Evolutionary conservation across 306 rosid genomes (phyloP).

Genomic region (Corylus americana): DNA sequence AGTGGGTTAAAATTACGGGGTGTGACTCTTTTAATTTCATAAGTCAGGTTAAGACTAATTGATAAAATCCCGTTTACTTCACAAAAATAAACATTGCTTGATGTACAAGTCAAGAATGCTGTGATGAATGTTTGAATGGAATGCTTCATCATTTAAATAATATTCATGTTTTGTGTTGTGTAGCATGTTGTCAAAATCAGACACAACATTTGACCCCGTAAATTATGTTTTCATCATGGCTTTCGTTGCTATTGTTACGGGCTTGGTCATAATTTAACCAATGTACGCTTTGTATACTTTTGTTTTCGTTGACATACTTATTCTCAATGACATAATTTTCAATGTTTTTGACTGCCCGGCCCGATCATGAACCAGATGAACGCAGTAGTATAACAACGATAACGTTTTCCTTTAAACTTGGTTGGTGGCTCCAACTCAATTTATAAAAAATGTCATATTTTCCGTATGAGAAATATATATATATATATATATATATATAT

Average conservation of each 20-base stretch:
- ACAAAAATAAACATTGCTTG: no score
- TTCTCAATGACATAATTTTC: background rate
- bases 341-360: background rate
- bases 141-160: background rate
- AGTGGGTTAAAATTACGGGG: no score
- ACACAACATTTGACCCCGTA: background rate
- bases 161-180: background rate
- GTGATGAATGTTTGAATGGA: background rate
- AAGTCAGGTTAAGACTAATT: no score
- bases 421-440: no score
- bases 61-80: no score
- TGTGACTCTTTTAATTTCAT: no score
- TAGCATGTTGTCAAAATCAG: background rate
- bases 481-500: no score
- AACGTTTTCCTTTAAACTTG: no score
- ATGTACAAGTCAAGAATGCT: background rate
- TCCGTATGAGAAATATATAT: no score
- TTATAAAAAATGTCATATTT: no score
- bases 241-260: background rate
- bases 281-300: background rate
- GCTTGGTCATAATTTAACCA: conserved; percentile 27
- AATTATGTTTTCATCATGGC: background rate
- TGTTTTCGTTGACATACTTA: background rate
- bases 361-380: background rate
- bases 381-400: background rate